These are phyloP conservation scores for Pyrus communis DNA, from an alignment of 306 rosid genomes.

Conservation along the genomic window DNA sequence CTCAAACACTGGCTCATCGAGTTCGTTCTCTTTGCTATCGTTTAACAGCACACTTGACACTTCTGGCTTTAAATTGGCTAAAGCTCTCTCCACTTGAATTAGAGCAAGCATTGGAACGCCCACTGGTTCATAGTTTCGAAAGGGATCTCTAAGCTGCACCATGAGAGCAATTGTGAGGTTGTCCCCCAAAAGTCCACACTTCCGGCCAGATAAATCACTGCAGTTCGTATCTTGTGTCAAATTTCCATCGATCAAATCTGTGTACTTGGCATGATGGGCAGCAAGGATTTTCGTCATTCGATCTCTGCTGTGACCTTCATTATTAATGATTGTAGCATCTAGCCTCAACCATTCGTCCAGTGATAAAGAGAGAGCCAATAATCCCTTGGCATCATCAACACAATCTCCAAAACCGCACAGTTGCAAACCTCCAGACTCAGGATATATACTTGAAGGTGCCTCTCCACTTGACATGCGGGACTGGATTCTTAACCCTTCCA, in stretches of 20 bases:
- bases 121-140: conserved; percentile 56
- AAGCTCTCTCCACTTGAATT: conserved; percentile 50
- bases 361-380: conserved; percentile 48
- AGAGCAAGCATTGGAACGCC: conserved; percentile 61
- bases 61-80: conserved; percentile 8
- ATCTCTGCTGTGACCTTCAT: conserved; percentile 34
- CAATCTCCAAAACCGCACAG: conserved; percentile 7
- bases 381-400: conserved; percentile 19
- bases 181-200: conserved; percentile 47
- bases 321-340: conserved; percentile 50
- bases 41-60: neutral
- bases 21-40: neutral
- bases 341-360: conserved; percentile 64
- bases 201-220: conserved; percentile 10
- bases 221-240: conserved; percentile 18
- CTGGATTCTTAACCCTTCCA: conserved; percentile 77
- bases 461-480: conserved; percentile 39
- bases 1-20: conserved; percentile 3
- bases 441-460: conserved; percentile 39
- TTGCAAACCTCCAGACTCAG: conserved; percentile 21
- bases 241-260: conserved; percentile 30
- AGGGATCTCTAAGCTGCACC: conserved; percentile 66
- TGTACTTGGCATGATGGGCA: conserved; percentile 45
- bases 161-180: conserved; percentile 40
- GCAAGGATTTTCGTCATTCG: conserved; percentile 31